A percentile compares a stretch with the other conserved stretches of the same genome.
phyloP scores from a whole-genome alignment of 805 yeast genomes.

The Pichia nanzhaoensis region DNA sequence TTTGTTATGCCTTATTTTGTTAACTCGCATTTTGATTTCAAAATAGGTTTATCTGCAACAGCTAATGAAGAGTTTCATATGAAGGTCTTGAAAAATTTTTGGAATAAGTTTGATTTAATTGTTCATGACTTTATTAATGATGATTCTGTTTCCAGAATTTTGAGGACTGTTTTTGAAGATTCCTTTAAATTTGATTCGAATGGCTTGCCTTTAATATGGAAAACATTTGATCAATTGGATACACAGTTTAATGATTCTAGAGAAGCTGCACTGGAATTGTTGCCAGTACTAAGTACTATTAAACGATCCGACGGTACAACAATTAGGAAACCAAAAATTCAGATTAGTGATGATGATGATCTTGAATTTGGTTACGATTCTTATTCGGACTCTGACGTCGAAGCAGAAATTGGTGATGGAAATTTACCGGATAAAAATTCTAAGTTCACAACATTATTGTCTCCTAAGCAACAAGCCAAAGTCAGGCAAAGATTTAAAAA shows the following conservation, averaged over 20 bases:
- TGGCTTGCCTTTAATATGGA: slow-evolving; percentile 80
- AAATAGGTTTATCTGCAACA: slow-evolving; percentile 48
- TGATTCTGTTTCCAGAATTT: slow-evolving; percentile 55
- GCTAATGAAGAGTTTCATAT: slow-evolving; percentile 36
- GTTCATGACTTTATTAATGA: slow-evolving; percentile 58
- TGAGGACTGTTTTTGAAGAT: slow-evolving; percentile 79
- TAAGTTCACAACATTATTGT: slow-evolving; percentile 51
- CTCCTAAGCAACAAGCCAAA: slow-evolving; percentile 49
- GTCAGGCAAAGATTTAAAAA: slow-evolving; percentile 57
- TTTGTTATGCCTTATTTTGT: slow-evolving; percentile 6
- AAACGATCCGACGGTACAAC: slow-evolving; percentile 44
- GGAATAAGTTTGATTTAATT: slow-evolving; percentile 56
- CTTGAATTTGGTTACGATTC: slow-evolving; percentile 34
- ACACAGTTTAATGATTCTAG: slow-evolving; percentile 54
- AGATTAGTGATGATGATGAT: slow-evolving; percentile 35
- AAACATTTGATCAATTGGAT: slow-evolving; percentile 67
- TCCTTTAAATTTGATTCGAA: slow-evolving; percentile 74
- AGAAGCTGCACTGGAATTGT: slow-evolving; percentile 44
- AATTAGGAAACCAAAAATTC: slow-evolving; percentile 31
- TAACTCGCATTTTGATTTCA: slow-evolving; percentile 46
- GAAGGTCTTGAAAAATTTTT: slow-evolving; percentile 46
- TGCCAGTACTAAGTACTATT: slow-evolving; percentile 58
- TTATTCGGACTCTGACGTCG: slow-evolving; percentile 24
- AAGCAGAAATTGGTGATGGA: slow-evolving; percentile 22
- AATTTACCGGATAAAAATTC: slow-evolving; percentile 30